phyloP scores from a whole-genome alignment of 148 eudicot species.

The Persicaria tinctoria region DNA sequence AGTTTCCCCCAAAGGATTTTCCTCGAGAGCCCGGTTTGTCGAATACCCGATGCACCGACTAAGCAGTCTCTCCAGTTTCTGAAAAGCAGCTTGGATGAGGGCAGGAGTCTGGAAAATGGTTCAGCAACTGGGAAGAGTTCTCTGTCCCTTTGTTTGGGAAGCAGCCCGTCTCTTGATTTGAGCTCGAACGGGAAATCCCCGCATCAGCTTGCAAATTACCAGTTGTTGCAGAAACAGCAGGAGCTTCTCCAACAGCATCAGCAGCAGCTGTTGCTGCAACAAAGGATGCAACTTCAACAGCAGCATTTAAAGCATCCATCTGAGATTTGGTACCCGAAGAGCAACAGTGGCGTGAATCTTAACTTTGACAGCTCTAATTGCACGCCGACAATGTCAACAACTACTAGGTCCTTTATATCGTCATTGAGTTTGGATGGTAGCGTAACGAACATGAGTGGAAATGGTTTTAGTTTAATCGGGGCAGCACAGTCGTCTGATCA shows the following conservation, averaged over 20 bases:
- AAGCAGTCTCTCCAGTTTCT: slow-evolving; percentile 39
- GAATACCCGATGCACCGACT: slow-evolving; percentile 18
- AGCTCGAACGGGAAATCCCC: slow-evolving; percentile 15
- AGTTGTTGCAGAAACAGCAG: not conserved
- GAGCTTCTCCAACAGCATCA: slow-evolving; percentile 19
- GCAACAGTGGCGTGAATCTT: slow-evolving; percentile 60
- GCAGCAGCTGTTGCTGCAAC: slow-evolving; percentile 32
- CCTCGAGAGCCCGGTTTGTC: slow-evolving; percentile 26
- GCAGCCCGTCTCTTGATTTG: slow-evolving; percentile 25
- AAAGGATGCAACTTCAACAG: slow-evolving; percentile 34
- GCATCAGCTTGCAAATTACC: slow-evolving; percentile 24
- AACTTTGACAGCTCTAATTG: slow-evolving; percentile 60
- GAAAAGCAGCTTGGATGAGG: slow-evolving; percentile 27
- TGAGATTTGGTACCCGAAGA: slow-evolving; percentile 46
- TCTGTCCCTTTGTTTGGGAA: slow-evolving; percentile 38
- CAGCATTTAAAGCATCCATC: slow-evolving; percentile 53
- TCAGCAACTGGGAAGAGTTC: slow-evolving; percentile 37
- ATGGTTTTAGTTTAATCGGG: slow-evolving; percentile 50
- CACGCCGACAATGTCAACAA: slow-evolving; percentile 62
- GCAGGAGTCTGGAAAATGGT: slow-evolving; percentile 31
- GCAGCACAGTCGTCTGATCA: slow-evolving; percentile 47
- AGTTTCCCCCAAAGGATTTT: slow-evolving; percentile 36
- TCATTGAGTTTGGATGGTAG: slow-evolving; percentile 82
- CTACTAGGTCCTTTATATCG: slow-evolving; percentile 67
- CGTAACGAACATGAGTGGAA: slow-evolving; percentile 50